phyloP scores from a whole-genome alignment of 2,329 filamentous ascomycete species.

The Calonectria henricotiae region DNA sequence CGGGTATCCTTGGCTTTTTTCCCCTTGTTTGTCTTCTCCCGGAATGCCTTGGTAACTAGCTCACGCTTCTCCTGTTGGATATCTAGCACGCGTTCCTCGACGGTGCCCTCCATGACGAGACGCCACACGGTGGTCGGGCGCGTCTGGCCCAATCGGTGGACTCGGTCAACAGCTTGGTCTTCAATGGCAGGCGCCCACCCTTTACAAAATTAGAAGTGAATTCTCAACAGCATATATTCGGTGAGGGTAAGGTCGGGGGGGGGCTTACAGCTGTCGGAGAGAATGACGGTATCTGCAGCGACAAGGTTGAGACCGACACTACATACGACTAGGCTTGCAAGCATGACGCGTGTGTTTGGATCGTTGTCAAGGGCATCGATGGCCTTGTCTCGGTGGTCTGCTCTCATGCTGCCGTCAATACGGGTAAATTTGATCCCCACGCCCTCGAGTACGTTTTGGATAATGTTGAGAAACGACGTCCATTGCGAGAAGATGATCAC shows the following conservation, averaged over 20 bases:
- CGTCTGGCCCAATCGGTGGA: conserved; percentile 88
- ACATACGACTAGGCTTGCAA: conserved; percentile 87
- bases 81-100: conserved; percentile 86
- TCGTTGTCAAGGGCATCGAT: conserved; percentile 79
- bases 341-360: conserved; percentile 79
- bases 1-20: conserved; percentile 73
- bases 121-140: conserved; percentile 85
- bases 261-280: conserved; percentile 80
- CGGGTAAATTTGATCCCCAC: conserved; percentile 77
- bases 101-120: conserved; percentile 83
- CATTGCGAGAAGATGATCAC: conserved; percentile 84
- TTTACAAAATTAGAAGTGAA: conserved; percentile 42
- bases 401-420: conserved; percentile 86
- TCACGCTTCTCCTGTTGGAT: conserved; percentile 86
- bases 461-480: conserved; percentile 81
- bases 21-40: conserved; percentile 73
- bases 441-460: conserved; percentile 78
- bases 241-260: neutral
- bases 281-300: conserved; percentile 87
- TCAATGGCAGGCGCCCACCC: conserved; percentile 96
- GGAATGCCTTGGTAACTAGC: conserved; percentile 84
- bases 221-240: neutral
- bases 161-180: conserved; percentile 91
- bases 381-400: conserved; percentile 79
- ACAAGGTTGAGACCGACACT: conserved; percentile 90